These are phyloP conservation scores for Backusella liffmaniae DNA, from an alignment of 192 early-diverging fungal species.

Conservation along the genomic window DNA sequence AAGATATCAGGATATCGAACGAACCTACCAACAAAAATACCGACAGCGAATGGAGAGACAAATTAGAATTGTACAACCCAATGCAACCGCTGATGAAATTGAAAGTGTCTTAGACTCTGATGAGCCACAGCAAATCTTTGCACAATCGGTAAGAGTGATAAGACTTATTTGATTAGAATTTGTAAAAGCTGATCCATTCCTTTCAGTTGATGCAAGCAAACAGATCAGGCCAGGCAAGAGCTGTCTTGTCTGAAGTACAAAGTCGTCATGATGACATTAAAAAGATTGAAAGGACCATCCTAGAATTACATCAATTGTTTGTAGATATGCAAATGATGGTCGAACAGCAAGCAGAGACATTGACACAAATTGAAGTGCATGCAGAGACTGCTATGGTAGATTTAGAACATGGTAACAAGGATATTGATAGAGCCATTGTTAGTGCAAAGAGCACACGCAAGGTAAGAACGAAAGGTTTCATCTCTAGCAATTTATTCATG, in stretches of 20 bases:
- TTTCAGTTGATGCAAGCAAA: conserved; percentile 67
- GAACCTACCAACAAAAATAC: conserved; percentile 81
- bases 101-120: conserved; percentile 73
- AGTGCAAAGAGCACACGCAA: conserved; percentile 42
- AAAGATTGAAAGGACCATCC: conserved; percentile 84
- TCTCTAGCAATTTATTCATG: not conserved
- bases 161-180: not conserved
- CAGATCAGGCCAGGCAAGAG: conserved; percentile 77
- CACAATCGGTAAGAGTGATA: conserved; percentile 64
- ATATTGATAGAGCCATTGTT: conserved; percentile 56
- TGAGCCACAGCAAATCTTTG: conserved; percentile 74
- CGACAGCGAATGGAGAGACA: conserved; percentile 82
- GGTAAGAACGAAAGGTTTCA: conserved; percentile 14
- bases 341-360: conserved; percentile 67
- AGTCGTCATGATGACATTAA: conserved; percentile 82
- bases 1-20: conserved; percentile 77
- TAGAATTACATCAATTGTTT: conserved; percentile 87
- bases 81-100: conserved; percentile 74
- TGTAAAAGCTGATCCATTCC: not conserved
- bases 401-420: conserved; percentile 63
- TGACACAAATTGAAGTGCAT: conserved; percentile 72
- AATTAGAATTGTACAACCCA: conserved; percentile 82
- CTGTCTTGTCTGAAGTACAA: conserved; percentile 81
- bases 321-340: conserved; percentile 87
- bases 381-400: conserved; percentile 59